Conservation (phyloP, 768 basidiomycete genomes). For the Cyclocybe aegerita region DNA sequence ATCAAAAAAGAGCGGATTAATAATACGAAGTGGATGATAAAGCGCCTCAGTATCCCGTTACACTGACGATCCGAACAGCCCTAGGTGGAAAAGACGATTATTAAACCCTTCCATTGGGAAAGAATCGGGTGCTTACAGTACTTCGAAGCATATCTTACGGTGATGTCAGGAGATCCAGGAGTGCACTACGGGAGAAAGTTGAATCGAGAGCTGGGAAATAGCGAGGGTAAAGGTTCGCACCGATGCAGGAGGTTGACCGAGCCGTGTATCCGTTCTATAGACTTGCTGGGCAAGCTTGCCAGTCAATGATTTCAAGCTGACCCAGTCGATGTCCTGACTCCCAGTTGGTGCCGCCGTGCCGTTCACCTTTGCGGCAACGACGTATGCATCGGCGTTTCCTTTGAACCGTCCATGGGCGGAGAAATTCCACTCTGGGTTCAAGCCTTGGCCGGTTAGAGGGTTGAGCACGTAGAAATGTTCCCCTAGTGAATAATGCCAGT, state of each 20-base stretch:
- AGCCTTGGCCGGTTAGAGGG: conserved; percentile 36
- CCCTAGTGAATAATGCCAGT: conserved; percentile 10
- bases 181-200: conserved; percentile 25
- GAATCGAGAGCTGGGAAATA: not conserved
- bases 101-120: no score
- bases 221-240: not conserved
- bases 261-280: conserved; percentile 48
- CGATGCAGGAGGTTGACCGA: conserved; percentile 51
- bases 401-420: conserved; percentile 31
- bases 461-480: conserved; percentile 58
- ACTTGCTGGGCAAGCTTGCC: conserved; percentile 47
- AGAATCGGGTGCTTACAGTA: conserved; percentile 36
- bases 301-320: conserved; percentile 38
- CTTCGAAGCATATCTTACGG: conserved; percentile 43
- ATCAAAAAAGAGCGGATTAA: no score
- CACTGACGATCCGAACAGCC: conserved; percentile 12
- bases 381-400: conserved; percentile 38
- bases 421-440: conserved; percentile 53
- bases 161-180: conserved; percentile 34
- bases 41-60: not conserved
- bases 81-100: not conserved
- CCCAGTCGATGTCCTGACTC: conserved; percentile 48
- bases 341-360: conserved; percentile 35
- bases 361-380: conserved; percentile 38
- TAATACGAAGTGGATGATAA: no score